A percentile compares a stretch with the other conserved stretches of the same genome.
phyloP scores from a whole-genome alignment of 768 basidiomycete species.

The Gautieria morchelliformis region DNA sequence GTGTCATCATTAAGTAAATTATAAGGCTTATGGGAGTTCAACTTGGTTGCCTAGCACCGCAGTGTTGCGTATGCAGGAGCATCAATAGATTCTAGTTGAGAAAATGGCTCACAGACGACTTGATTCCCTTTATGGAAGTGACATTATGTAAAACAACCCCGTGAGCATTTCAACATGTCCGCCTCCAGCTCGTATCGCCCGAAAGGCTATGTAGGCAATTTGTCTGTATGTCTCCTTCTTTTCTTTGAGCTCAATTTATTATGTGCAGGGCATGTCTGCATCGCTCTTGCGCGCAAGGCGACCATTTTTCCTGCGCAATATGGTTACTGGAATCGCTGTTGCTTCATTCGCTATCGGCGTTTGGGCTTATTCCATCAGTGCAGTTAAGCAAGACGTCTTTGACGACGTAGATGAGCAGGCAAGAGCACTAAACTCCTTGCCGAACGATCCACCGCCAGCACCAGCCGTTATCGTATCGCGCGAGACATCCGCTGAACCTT shows the following conservation, averaged over 20 bases:
- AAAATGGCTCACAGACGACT: no score
- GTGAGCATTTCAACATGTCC: not conserved
- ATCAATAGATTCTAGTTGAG: no score
- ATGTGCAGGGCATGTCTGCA: constrained; percentile 68
- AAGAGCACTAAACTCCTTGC: constrained; percentile 29
- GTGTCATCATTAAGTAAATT: no score
- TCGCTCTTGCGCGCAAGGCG: constrained; percentile 81
- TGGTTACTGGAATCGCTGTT: constrained; percentile 63
- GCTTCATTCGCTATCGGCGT: constrained; percentile 70
- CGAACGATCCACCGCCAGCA: not conserved
- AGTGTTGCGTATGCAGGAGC: no score
- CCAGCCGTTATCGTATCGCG: not conserved
- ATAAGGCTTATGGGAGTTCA: no score
- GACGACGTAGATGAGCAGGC: constrained; percentile 80
- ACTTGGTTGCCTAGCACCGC: no score
- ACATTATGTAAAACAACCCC: no score
- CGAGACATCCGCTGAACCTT: not conserved
- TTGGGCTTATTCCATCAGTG: constrained; percentile 88
- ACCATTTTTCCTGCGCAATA: constrained; percentile 74
- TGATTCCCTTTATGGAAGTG: no score
- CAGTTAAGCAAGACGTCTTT: constrained; percentile 91
- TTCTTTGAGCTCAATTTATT: constrained; percentile 4
- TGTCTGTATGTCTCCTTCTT: constrained; percentile 1
- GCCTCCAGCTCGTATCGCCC: constrained; percentile 41
- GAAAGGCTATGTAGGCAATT: constrained; percentile 34